Conservation (phyloP, 495 filamentous ascomycete species). For the Sabuloglossum arenarium region DNA sequence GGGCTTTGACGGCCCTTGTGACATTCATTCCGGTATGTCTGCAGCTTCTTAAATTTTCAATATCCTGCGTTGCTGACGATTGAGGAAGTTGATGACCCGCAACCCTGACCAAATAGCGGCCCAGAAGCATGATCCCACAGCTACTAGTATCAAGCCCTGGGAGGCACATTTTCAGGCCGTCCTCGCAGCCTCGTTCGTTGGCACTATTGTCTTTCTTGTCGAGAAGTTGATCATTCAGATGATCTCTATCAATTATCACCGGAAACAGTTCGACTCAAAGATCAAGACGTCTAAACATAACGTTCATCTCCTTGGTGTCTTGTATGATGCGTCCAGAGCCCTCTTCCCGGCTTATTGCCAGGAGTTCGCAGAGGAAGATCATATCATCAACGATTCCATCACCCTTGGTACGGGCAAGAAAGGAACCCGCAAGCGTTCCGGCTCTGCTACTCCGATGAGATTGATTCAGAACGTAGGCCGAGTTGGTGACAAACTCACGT, state of each 20-base stretch:
- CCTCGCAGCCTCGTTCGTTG: conserved; percentile 55
- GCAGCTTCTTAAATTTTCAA: no score
- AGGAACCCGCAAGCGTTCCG: conserved; percentile 27
- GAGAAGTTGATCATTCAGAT: conserved; percentile 79
- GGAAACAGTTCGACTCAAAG: conserved; percentile 69
- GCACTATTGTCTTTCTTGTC: conserved; percentile 50
- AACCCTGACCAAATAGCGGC: conserved; percentile 19
- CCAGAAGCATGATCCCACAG: conserved; percentile 8
- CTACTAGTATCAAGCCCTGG: conserved; percentile 23
- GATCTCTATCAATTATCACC: conserved; percentile 87
- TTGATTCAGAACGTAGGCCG: conserved; percentile 60
- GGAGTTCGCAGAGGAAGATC: conserved; percentile 82
- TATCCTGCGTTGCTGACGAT: background rate
- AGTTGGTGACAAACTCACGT: conserved; percentile 76
- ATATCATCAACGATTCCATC: conserved; percentile 68
- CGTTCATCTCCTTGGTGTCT: conserved; percentile 51
- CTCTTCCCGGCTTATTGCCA: conserved; percentile 82
- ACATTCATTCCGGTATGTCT: conserved; percentile 46
- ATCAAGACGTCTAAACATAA: conserved; percentile 82
- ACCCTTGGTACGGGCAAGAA: conserved; percentile 20
- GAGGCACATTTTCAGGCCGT: conserved; percentile 44
- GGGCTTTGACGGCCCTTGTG: conserved; percentile 58
- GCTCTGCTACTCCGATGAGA: conserved; percentile 51
- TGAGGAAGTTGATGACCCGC: conserved; percentile 29
- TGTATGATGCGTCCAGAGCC: conserved; percentile 73